These are phyloP conservation scores for Protomyces inouyei DNA, from an alignment of 1,139 yeast species.

Conservation along the genomic window DNA sequence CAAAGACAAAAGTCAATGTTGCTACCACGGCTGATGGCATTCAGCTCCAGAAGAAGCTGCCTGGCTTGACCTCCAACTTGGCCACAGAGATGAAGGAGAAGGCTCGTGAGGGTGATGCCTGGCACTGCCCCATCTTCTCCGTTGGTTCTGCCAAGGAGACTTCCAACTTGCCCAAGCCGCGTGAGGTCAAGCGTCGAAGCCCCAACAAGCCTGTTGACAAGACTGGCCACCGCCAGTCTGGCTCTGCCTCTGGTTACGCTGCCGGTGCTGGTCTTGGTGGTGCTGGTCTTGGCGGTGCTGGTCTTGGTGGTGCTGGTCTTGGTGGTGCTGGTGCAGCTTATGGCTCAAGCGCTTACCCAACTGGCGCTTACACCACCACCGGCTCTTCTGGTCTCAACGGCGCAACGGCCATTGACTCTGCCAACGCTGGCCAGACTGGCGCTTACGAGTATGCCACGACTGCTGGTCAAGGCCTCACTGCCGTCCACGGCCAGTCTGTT, in stretches of 20 bases:
- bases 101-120: constrained; percentile 32
- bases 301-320: background rate
- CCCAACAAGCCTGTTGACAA: constrained; percentile 19
- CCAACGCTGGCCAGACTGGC: constrained; percentile 12
- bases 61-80: constrained; percentile 27
- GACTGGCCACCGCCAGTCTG: constrained; percentile 14
- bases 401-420: background rate
- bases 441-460: constrained; percentile 16
- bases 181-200: constrained; percentile 15
- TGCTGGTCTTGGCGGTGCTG: constrained; percentile 9
- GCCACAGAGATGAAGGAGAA: constrained; percentile 31
- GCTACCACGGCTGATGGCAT: constrained; percentile 31
- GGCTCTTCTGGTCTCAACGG: background rate
- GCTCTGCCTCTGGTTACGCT: background rate
- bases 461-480: background rate
- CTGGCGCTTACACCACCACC: background rate
- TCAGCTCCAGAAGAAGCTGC: constrained; percentile 31
- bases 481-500: background rate
- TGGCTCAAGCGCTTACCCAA: background rate
- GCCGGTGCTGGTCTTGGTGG: background rate
- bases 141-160: constrained; percentile 29
- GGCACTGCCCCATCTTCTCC: constrained; percentile 32
- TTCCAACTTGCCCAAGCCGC: constrained; percentile 13
- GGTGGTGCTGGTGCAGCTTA: constrained; percentile 1
- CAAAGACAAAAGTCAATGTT: constrained; percentile 28